Base-by-base conservation (phyloP, 805 yeast genomes). In the Saccharomycopsis olivae region DNA sequence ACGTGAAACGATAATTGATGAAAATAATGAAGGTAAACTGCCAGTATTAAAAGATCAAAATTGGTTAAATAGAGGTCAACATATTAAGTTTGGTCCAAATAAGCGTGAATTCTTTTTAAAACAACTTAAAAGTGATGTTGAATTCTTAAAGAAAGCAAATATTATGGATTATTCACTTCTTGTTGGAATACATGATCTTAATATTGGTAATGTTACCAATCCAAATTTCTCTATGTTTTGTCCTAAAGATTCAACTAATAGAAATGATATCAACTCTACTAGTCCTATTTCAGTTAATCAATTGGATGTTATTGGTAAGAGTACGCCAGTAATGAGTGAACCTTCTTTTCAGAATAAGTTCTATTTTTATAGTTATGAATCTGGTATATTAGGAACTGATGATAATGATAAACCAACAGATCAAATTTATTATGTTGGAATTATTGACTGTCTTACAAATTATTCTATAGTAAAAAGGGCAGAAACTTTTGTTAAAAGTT, bases 141-240 rank as follows among this genome's bases (percentile, higher is more conserved):
- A 64, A 41, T 66, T 92, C 17, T 65, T 92, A 33, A 69, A 85
- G 46, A 68, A 71, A 42, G 64, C 86, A 47, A 86, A 87, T 51
- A 88, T 85, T 27, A 92, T 92, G 99, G 99, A 92, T 57, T 92
- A 94, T 59, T 87, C 96, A 0, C 65, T 92, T 46, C 63, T 92
- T 35, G 61, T 94, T 33, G 99, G 98, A 1, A 69, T 88, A 24
- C 96, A 68, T 18, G 52, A 51, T 38, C 17, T 42, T 15, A 36
- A 39, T 33, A 35, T 42, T 39, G 44, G 46, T 29, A 42, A 43
- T 39, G 41, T 37, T 17, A 34, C 36, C 19, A 27, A 58, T n/a
- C 58, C 61, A 38, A 67, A 65, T 43, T 52, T 69, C 29, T 61
- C 71, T 2, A 60, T 65, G 2, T 65, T 65, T 46, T 69, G 63